Conservation (phyloP, 768 basidiomycete species). For the Russula virescens region DNA sequence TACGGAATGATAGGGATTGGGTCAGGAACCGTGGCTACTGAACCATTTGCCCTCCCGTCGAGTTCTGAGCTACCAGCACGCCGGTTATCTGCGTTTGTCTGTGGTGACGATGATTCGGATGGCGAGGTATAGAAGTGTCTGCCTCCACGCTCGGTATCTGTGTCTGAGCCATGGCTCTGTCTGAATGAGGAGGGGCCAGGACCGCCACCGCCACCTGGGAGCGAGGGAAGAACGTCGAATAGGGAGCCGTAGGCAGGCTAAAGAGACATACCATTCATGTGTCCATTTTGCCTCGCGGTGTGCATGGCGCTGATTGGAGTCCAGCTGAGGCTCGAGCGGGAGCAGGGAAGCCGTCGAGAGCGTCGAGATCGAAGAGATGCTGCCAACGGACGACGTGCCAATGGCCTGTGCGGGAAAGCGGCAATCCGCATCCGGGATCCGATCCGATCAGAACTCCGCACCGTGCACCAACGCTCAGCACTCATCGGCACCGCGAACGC, state of each 20-base stretch:
- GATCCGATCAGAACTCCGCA: background rate
- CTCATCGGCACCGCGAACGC: too few species aligned
- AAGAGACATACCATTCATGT: constrained; percentile 11
- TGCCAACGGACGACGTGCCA: too few species aligned
- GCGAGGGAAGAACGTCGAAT: background rate
- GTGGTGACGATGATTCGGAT: constrained; percentile 31
- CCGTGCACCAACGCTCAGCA: too few species aligned
- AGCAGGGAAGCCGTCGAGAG: background rate
- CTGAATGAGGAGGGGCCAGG: constrained; percentile 18
- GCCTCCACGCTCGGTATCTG: constrained; percentile 32
- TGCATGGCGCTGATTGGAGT: constrained; percentile 4
- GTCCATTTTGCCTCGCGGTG: constrained; percentile 15
- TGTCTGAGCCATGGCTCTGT: constrained; percentile 27
- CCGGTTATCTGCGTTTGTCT: constrained; percentile 22
- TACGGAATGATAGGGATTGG: constrained; percentile 64
- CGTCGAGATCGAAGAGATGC: too few species aligned
- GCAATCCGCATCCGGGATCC: constrained; percentile 1
- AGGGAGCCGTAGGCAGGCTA: background rate
- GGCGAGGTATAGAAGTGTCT: constrained; percentile 29
- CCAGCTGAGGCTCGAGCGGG: background rate
- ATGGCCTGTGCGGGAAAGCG: background rate
- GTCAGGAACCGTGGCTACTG: constrained; percentile 32
- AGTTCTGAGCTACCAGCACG: constrained; percentile 30
- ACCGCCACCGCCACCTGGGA: constrained; percentile 21
- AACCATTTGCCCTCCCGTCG: constrained; percentile 29